Base-by-base conservation (phyloP, 1,284 basidiomycete genomes). In the Mycosarcoma maydis region DNA sequence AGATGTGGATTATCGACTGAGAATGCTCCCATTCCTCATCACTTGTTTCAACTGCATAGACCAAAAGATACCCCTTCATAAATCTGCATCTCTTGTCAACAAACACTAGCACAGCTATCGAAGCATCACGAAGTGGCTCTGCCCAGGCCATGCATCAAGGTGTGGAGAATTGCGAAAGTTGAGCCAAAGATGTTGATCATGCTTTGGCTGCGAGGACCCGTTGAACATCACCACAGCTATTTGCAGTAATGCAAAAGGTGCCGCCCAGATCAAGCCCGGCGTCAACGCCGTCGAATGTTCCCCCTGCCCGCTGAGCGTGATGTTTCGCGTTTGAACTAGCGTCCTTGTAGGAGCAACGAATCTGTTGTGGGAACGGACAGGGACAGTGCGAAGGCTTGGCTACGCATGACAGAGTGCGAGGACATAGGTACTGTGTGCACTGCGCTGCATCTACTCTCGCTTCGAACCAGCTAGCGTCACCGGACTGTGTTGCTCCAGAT, bases 391-490 rank as follows among this genome's bases (percentile, higher is more conserved):
- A 68, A n/a, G 76, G 76, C 19, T 60, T 59, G 9, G 61, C 40
- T n/a, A 78, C 76, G 55, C 76, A 78, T n/a, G 70, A 71, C 3
- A 78, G 70, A 5, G 76, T 78, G 20, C 72, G 62, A 10, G 76
- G 76, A 45, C 76, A 78, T 17, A 78, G 57, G 46, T 75, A 76
- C 33, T 67, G 53, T 2, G 59, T 70, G 45, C 76, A 77, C 4
- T 68, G 57, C 0, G 76, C 76, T 46, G 68, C 68, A 36, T 78
- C 72, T 5, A 76, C 72, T 26, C 76, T 45, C 6, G 67, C 76
- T 48, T 76, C 58, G 42, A 75, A 78, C 76, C 76, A 78, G 41
- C 50, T 68, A 3, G 70, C 62, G 24, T 77, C 75, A 8, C 73
- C 73, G 10, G 66, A 53, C 72, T 75, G 58, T 6, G 6, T 20